These are phyloP conservation scores for Cinchona pubescens DNA, from an alignment of 257 asterid species.

Conservation along the genomic window DNA sequence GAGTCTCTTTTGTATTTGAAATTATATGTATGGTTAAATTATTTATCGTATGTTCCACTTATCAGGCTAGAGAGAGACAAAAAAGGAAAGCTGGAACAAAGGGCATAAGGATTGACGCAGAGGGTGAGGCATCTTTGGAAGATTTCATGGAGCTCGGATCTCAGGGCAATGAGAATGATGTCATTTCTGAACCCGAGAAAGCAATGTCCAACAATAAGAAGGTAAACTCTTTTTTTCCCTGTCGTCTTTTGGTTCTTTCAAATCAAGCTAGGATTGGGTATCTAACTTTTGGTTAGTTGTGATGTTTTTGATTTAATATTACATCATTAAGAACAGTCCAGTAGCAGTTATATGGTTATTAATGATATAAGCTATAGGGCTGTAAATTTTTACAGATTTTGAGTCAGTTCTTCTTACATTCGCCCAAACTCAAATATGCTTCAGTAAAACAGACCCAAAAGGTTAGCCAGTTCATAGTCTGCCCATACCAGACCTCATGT, in stretches of 20 bases:
- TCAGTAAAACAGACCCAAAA: not conserved
- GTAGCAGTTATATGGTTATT: no score
- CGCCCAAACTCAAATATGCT: no score
- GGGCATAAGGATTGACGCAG: conserved; percentile 82
- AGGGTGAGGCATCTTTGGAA: conserved; percentile 87
- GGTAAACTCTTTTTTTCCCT: conserved; percentile 43
- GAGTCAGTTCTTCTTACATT: not conserved
- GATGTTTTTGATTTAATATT: not conserved
- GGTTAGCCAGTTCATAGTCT: not conserved
- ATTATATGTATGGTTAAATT: not conserved
- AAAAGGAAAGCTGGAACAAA: conserved; percentile 74
- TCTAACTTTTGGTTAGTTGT: not conserved
- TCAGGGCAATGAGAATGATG: conserved; percentile 50
- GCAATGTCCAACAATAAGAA: conserved; percentile 62
- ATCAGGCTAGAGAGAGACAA: conserved; percentile 90
- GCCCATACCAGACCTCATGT: no score
- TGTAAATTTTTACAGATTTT: not conserved
- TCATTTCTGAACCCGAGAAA: conserved; percentile 48
- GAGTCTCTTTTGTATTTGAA: conserved; percentile 10
- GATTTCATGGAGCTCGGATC: conserved; percentile 50
- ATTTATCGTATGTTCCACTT: not conserved
- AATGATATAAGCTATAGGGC: no score
- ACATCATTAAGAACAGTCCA: no score
- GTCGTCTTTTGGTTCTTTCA: no score
- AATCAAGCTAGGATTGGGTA: conserved; percentile 5